Evolutionary conservation across 2,329 filamentous ascomycete species (phyloP), one percentile per base, ranked within the genome.

Genomic region (Rutstroemia sp.): DNA sequence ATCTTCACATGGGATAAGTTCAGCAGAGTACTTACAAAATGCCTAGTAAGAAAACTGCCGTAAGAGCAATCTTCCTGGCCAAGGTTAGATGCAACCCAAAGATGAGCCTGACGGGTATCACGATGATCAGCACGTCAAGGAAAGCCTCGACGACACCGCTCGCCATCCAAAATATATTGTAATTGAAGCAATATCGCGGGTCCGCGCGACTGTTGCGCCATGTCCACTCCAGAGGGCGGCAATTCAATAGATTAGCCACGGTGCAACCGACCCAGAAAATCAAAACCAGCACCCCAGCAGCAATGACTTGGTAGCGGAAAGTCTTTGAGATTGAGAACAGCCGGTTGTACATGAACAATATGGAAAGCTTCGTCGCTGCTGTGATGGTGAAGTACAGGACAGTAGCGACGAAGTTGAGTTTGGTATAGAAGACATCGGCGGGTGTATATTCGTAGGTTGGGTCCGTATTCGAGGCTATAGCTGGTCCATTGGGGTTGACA

Each of bases 161-260:
- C 0, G 25, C 30, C 48, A 50, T 50, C 48, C 30, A 50, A 19
- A 50, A 50, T 34, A 50, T 50, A 16, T 50, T 50, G 30, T 50
- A 50, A 38, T 50, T 50, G 27, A 50, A 50, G 48, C 48, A 50
- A 34, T 50, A 50, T 38, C 48, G 48, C 14, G 48, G 27, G 30
- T 50, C 48, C 6, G 30, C 48, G n/a, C 34, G 48, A 16, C 48
- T 50, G 37, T 50, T 50, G 30, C 25, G 48, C 48, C 48, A 49
- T 16, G 47, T 49, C 47, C 47, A 49, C n/a, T 38, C 19, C 27
- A 50, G 14, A 38, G 48, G 48, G 19, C 48, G 48, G 30, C 48
- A 50, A 34, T 50, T 50, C 27, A 50, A 38, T 8, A 50, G 27
- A 23, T 50, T 50, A 4, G 48, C 30, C 16, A 50, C 48, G 7